Conservation (phyloP, 306 rosid species). For the Lathyrus aphaca region DNA sequence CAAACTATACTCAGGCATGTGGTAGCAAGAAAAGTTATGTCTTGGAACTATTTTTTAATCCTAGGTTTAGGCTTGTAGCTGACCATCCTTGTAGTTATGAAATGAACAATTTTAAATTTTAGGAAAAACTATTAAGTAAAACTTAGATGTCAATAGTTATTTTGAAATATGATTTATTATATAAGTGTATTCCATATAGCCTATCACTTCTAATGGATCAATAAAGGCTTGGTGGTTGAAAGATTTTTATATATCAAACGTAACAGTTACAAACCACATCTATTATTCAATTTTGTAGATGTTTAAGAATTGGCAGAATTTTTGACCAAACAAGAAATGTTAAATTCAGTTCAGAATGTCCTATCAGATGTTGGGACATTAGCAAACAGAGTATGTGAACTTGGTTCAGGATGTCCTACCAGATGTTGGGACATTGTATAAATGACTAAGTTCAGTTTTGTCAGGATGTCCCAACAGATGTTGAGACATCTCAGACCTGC, state of each 20-base stretch:
- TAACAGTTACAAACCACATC: neutral
- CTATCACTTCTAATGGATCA: neutral
- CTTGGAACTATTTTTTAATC: conserved; percentile 22
- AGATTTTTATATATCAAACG: neutral
- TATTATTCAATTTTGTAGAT: neutral
- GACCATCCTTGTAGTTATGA: neutral
- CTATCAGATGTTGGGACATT: too few relatives aligned
- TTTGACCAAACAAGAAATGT: too few relatives aligned
- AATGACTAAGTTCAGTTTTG: too few relatives aligned
- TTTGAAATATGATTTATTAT: neutral
- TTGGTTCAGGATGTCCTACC: too few relatives aligned
- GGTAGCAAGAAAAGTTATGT: conserved; percentile 9
- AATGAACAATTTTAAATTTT: neutral
- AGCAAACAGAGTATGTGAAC: too few relatives aligned
- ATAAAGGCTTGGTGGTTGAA: neutral
- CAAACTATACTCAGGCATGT: conserved; percentile 94
- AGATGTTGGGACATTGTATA: too few relatives aligned
- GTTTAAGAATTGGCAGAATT: too few relatives aligned
- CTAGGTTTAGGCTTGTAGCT: conserved; percentile 29
- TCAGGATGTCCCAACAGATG: too few relatives aligned
- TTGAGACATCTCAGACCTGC: too few relatives aligned
- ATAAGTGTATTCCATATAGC: neutral
- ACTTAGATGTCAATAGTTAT: neutral
- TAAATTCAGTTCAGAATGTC: too few relatives aligned
- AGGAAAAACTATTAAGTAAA: neutral